Conservation (phyloP, 106 monocot species). For the Phalaenopsis equestris region DNA sequence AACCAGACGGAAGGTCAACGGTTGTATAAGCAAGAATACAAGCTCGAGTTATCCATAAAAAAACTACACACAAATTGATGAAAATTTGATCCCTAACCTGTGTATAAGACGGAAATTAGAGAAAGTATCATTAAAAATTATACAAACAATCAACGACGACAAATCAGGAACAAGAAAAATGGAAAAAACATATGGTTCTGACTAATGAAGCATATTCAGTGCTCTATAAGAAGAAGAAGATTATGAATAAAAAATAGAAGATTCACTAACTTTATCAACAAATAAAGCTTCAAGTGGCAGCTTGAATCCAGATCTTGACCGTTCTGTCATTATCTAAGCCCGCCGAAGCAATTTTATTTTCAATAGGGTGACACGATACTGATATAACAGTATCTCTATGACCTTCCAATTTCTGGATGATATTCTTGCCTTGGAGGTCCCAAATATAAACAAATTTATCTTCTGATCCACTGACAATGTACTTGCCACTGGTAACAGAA, state of each 20-base stretch:
- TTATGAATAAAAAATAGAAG: background rate
- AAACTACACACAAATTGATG: background rate
- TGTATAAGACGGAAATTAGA: background rate
- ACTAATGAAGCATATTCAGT: background rate
- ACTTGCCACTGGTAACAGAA: slow-evolving; percentile 85
- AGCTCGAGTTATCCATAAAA: background rate
- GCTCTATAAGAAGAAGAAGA: background rate
- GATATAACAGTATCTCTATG: slow-evolving; percentile 82
- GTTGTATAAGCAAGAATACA: background rate
- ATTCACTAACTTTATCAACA: background rate
- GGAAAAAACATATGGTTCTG: background rate
- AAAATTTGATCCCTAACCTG: background rate
- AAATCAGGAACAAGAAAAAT: background rate
- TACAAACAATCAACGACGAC: background rate
- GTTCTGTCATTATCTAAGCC: slow-evolving; percentile 73
- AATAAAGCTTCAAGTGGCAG: slow-evolving; percentile 8
- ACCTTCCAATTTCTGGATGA: slow-evolving; percentile 87
- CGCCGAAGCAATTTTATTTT: slow-evolving; percentile 83
- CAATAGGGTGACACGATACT: slow-evolving; percentile 76
- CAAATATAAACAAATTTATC: slow-evolving; percentile 80
- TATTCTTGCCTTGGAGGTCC: slow-evolving; percentile 88
- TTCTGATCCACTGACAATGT: slow-evolving; percentile 91
- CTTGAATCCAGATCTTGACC: slow-evolving; percentile 76
- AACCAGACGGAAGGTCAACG: background rate
- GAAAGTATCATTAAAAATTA: background rate